phyloP scores from a whole-genome alignment of 2,329 filamentous ascomycete genomes.

The Colletotrichum incanum region DNA sequence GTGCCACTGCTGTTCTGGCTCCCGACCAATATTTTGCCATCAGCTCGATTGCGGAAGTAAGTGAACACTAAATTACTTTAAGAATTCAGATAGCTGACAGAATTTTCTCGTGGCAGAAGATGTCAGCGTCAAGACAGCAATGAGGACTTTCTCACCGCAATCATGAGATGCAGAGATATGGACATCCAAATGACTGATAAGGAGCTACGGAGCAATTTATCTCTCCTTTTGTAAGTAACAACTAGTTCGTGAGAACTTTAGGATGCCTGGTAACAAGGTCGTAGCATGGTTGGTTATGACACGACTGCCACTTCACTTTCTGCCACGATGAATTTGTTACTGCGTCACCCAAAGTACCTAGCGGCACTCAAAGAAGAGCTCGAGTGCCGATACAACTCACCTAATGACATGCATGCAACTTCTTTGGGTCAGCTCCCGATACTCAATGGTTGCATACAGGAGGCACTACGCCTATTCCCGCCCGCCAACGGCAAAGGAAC shows the following conservation, averaged over 20 bases:
- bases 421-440: slow-evolving; percentile 49
- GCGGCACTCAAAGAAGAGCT: slow-evolving; percentile 57
- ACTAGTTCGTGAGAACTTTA: not conserved
- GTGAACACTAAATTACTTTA: not conserved
- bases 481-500: slow-evolving; percentile 41
- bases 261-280: too few species aligned
- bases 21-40: slow-evolving; percentile 23
- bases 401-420: slow-evolving; percentile 44
- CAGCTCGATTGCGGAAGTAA: slow-evolving; percentile 11
- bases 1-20: slow-evolving; percentile 21
- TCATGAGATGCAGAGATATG: slow-evolving; percentile 15
- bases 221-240: slow-evolving; percentile 18
- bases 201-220: slow-evolving; percentile 19
- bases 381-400: slow-evolving; percentile 46
- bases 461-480: slow-evolving; percentile 60
- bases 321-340: slow-evolving; percentile 27
- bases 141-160: slow-evolving; percentile 27
- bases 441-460: slow-evolving; percentile 58
- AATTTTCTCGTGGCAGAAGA: not conserved
- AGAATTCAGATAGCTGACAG: not conserved
- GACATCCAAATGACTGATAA: slow-evolving; percentile 24
- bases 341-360: slow-evolving; percentile 42
- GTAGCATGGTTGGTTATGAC: slow-evolving; percentile 46
- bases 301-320: slow-evolving; percentile 43
- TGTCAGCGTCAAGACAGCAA: not conserved